Percentiles rank a stretch among this genome's conserved stretches.
These are phyloP conservation scores for Alternaria longipes DNA, from an alignment of 2,329 filamentous ascomycete genomes.

Conservation along the genomic window DNA sequence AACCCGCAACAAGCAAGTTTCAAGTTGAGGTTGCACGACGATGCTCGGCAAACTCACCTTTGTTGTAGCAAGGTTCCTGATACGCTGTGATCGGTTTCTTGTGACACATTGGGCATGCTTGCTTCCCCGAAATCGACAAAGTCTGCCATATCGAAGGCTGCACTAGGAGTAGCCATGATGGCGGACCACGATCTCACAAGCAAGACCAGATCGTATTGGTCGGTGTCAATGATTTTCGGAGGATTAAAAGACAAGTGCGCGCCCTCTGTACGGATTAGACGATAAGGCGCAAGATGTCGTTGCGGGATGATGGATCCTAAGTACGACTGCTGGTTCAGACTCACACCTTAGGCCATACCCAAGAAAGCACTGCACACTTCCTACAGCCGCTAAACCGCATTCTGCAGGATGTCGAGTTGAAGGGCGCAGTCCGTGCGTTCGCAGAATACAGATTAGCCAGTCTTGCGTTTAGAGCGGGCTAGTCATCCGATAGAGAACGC, in stretches of 20 bases:
- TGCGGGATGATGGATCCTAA: constrained; percentile 18
- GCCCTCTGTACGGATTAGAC: constrained; percentile 26
- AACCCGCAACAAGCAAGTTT: not conserved
- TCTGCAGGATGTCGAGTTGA: constrained; percentile 21
- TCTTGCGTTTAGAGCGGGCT: constrained; percentile 11
- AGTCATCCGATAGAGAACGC: constrained; percentile 15
- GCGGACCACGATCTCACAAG: constrained; percentile 7
- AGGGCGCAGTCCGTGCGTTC: constrained; percentile 30
- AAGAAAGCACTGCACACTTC: constrained; percentile 14
- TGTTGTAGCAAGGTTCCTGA: constrained; percentile 13
- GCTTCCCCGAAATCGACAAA: constrained; percentile 54
- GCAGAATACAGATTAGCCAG: constrained; percentile 23
- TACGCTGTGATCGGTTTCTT: constrained; percentile 16
- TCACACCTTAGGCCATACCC: constrained; percentile 11
- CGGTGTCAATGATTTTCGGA: constrained; percentile 3
- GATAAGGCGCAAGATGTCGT: constrained; percentile 30
- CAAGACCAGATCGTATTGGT: constrained; percentile 4
- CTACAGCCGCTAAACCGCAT: constrained; percentile 20
- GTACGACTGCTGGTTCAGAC: constrained; percentile 21
- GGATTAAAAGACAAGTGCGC: constrained; percentile 23
- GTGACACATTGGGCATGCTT: constrained; percentile 39
- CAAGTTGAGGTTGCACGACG: not conserved
- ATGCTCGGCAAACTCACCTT: constrained; percentile 22
- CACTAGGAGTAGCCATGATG: constrained; percentile 41
- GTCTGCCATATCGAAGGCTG: constrained; percentile 45